Evolutionary conservation across 2,329 filamentous ascomycete species (phyloP), one percentile per base, ranked within the genome.

Genomic region (Arachnopeziza araneosa): DNA sequence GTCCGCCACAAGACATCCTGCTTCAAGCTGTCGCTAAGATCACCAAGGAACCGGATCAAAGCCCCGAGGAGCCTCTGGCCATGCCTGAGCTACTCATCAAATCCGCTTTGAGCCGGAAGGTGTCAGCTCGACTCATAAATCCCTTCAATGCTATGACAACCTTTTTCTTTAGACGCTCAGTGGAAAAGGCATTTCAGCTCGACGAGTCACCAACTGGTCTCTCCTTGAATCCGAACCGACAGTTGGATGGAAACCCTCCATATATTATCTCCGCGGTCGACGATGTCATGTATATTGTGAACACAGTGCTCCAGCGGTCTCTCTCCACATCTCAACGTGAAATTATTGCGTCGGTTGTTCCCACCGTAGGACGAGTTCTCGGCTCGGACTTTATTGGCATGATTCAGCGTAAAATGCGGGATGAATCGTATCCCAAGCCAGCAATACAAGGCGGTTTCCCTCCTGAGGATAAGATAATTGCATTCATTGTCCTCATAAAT

Each of bases 241-340:
- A 88, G 2, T 79, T 96, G 51, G 85, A 88, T 56, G 83, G 87
- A 60, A 91, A 92, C 67, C 84, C 91, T 2, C 95, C 95, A 0
- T 96, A 91, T 71, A 96, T 99, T 69, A 93, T 95, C 51, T 92
- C 93, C 1, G 93, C 93, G 0, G 93, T 99, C 9, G 95, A 99
- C 77, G 95, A 97, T 76, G 92, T 98, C 70, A 98, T 99, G 93
- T 99, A 98, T 75, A 97, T 99, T 68, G 90, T 96, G 72, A 96
- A 96, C 72, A 88, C 93, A 55, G 89, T 98, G 36, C 80, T 98
- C 8, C 89, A 96, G 65, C 88, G 93, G 65, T 90, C 91, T 0
- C 79, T 98, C 23, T 88, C 90, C 0, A 98, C 96, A 0, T 91
- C 90, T 1, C 93, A 97, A 72, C 81, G 87, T 66, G 82, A 87